Base-by-base conservation (phyloP, 2,329 filamentous ascomycete genomes). In the Dothistroma pini region DNA sequence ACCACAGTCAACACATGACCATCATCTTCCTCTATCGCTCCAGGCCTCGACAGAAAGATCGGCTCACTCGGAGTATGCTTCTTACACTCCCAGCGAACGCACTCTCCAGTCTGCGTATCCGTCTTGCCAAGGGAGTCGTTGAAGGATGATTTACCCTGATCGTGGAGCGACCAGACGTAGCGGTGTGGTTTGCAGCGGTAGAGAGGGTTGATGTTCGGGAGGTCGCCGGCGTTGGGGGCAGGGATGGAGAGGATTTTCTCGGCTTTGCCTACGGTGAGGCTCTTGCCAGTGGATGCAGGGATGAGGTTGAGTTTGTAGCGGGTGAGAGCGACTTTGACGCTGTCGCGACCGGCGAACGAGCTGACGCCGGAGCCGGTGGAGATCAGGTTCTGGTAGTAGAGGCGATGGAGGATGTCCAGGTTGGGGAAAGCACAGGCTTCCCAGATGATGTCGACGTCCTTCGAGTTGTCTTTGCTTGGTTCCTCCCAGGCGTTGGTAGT, bases 401-500 rank as follows among this genome's bases (percentile, higher is more conserved):
- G 84, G 8, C 77, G 78, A 31, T 85, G 80, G 41, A 95, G 77
- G 16, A 92, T 79, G 60, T 90, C 86, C 0, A 83, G 75, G 56
- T 84, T 88, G 0, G 84, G 79, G 69, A 89, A 92, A 56, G 83
- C 78, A 32, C 86, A 75, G 1, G 88, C 72, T 63, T 96, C 91
- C 58, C 87, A 85, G 32, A 86, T 78, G 19, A 95, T 79, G 61
- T 86, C 80, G 5, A 76, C 75, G n/a, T 79, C 76, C 56, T 29
- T 57, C 10, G 29, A 2, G n/a, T 35, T 35, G 44, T 56, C 56
- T 9, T 49, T 50, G 72, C 57, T 0, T 74, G 67, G 64, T 49
- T 90, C 83, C 69, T 93, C 89, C 72, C 87, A 95, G 0, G 89
- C 84, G 67, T 96, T 96, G 71, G 91, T 79, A 0, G 84, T 85